phyloP scores from a whole-genome alignment of 2,329 filamentous ascomycete species.

The Teratosphaeriaceae sp. region DNA sequence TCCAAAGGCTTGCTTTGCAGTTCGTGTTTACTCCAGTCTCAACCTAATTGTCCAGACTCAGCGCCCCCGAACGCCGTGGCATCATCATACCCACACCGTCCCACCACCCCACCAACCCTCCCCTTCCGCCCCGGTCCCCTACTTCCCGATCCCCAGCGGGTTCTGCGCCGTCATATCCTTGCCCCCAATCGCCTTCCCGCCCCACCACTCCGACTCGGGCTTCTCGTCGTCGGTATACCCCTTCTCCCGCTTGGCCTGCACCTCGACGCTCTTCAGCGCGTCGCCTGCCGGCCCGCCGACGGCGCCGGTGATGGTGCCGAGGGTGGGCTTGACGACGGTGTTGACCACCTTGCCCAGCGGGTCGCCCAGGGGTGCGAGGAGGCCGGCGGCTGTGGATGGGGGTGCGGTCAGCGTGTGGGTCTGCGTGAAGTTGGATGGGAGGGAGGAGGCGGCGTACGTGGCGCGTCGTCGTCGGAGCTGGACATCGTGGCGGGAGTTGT shows the following conservation, averaged over 20 bases:
- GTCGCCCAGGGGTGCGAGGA: slow-evolving; percentile 26
- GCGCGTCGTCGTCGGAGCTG: neutral
- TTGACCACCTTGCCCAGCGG: slow-evolving; percentile 27
- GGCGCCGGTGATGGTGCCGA: slow-evolving; percentile 23
- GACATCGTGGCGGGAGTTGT: too few species aligned
- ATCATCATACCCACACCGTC: neutral
- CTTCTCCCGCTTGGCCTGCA: slow-evolving; percentile 16
- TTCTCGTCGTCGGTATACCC: slow-evolving; percentile 14
- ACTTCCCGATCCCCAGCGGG: slow-evolving; percentile 3
- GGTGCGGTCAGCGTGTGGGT: too few species aligned
- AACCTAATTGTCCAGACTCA: too few species aligned
- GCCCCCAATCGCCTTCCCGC: slow-evolving; percentile 7
- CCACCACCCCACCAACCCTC: neutral
- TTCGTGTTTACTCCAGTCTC: too few species aligned
- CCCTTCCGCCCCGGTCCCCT: neutral
- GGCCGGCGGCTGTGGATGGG: slow-evolving; percentile 21
- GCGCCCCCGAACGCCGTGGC: too few species aligned
- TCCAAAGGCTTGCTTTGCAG: too few species aligned
- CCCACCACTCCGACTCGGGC: slow-evolving; percentile 13
- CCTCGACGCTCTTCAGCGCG: slow-evolving; percentile 17
- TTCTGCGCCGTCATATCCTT: neutral
- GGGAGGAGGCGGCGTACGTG: too few species aligned
- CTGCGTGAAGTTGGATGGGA: too few species aligned
- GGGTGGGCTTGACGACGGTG: slow-evolving; percentile 20
- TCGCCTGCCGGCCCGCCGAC: slow-evolving; percentile 24